Percentiles rank a stretch among this genome's conserved stretches.
Conservation (phyloP, 768 basidiomycete genomes). For the Mycena olivaceomarginata region DNA sequence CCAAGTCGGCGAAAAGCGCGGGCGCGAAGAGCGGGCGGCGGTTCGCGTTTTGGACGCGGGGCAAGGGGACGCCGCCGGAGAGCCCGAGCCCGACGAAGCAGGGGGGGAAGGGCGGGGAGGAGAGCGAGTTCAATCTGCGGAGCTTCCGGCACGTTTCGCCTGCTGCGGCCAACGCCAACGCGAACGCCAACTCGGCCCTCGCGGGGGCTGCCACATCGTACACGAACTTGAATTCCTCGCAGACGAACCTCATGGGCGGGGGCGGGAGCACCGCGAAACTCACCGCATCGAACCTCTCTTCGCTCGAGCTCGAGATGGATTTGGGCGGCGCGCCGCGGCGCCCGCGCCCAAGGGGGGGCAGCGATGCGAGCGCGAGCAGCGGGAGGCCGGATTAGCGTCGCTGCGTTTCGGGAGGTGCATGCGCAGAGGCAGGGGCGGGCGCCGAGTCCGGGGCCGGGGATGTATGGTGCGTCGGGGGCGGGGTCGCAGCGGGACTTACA, state of each 20-base stretch:
- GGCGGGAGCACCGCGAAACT: background rate
- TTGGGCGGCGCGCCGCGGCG: constrained; percentile 3
- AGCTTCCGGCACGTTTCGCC: constrained; percentile 41
- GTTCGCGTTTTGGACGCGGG: constrained; percentile 34
- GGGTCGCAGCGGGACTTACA: background rate
- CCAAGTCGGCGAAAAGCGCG: constrained; percentile 5
- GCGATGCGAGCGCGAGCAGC: constrained; percentile 25
- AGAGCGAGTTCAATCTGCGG: constrained; percentile 35
- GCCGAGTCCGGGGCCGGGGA: constrained; percentile 49
- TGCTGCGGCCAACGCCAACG: background rate
- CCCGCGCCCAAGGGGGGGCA: constrained; percentile 28
- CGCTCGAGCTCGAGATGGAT: background rate
- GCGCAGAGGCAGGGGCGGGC: constrained; percentile 67
- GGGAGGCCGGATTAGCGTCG: constrained; percentile 78
- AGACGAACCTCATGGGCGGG: too few species aligned
- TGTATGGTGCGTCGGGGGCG: constrained; percentile 23
- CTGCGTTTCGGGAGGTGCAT: constrained; percentile 88
- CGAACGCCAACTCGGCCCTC: background rate
- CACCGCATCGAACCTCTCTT: constrained; percentile 22
- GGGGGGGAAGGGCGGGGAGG: background rate
- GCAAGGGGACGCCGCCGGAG: background rate
- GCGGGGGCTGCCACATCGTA: too few species aligned
- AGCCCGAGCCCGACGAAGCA: background rate
- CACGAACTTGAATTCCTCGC: too few species aligned
- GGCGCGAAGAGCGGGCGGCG: constrained; percentile 23